A percentile compares a stretch with the other conserved stretches of the same genome.
Conservation (phyloP, 495 filamentous ascomycete species). For the Emericellopsis terricola region DNA sequence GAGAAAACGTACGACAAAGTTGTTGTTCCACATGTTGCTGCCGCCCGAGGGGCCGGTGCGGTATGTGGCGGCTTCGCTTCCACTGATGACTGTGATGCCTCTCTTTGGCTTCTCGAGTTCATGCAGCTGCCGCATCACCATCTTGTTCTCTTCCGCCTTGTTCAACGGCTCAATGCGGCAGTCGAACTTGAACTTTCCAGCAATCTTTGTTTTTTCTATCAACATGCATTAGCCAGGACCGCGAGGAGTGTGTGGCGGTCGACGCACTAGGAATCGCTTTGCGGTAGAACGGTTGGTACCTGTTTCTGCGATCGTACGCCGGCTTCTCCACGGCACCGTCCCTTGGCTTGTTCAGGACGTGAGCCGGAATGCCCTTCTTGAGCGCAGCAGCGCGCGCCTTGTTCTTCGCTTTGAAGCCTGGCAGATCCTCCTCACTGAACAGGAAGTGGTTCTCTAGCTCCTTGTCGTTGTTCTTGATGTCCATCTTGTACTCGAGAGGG, state of each 20-base stretch:
- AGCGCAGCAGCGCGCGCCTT: slow-evolving; percentile 28
- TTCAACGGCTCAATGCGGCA: slow-evolving; percentile 57
- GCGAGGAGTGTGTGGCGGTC: neutral
- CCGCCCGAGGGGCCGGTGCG: too few species aligned
- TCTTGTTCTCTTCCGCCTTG: slow-evolving; percentile 50
- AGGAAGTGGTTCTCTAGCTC: slow-evolving; percentile 50
- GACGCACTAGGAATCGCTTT: slow-evolving; percentile 64
- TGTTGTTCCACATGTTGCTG: slow-evolving; percentile 27
- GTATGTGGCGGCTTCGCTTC: slow-evolving; percentile 17
- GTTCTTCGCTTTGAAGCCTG: slow-evolving; percentile 49
- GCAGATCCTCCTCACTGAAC: slow-evolving; percentile 82
- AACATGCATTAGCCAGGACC: neutral
- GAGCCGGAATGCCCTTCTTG: slow-evolving; percentile 28
- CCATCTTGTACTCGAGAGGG: slow-evolving; percentile 70
- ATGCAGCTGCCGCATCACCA: slow-evolving; percentile 40
- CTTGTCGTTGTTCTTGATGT: slow-evolving; percentile 30
- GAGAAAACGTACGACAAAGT: slow-evolving; percentile 36
- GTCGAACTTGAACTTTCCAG: slow-evolving; percentile 56
- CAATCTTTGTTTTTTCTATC: slow-evolving; percentile 63
- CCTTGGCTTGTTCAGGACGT: slow-evolving; percentile 23
- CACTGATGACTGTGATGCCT: slow-evolving; percentile 28
- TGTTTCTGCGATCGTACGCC: slow-evolving; percentile 33
- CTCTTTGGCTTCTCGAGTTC: slow-evolving; percentile 46
- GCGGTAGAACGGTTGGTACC: slow-evolving; percentile 48
- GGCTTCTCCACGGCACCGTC: slow-evolving; percentile 14